phyloP scores from a whole-genome alignment of 176 grass and related monocot genomes.

The Oryza nivara region DNA sequence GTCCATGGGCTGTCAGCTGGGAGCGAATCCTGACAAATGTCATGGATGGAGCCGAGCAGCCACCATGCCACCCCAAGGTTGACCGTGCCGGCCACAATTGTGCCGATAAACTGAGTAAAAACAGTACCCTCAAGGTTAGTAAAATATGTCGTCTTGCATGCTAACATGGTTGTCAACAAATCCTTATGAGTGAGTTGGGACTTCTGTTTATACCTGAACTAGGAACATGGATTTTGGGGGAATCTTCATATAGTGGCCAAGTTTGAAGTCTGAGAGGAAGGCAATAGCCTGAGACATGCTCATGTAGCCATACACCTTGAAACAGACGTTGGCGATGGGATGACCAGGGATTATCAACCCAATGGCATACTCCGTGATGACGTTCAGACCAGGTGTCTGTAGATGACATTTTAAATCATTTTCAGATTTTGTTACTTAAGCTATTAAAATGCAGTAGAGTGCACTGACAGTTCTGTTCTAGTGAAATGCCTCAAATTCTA shows the following conservation, averaged over 20 bases:
- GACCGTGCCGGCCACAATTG: slow-evolving; percentile 70
- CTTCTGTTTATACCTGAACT: slow-evolving; percentile 63
- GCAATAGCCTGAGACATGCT: slow-evolving; percentile 83
- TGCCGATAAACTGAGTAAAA: slow-evolving; percentile 58
- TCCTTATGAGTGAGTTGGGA: neutral
- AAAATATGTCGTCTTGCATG: neutral
- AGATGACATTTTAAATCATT: neutral
- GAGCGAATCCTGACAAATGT: slow-evolving; percentile 60
- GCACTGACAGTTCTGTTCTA: neutral
- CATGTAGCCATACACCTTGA: slow-evolving; percentile 94
- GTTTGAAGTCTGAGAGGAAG: slow-evolving; percentile 93
- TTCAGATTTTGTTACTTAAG: slow-evolving; percentile 7
- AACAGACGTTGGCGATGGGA: slow-evolving; percentile 87
- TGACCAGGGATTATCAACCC: slow-evolving; percentile 79
- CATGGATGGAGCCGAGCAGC: slow-evolving; percentile 62
- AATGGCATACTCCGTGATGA: slow-evolving; percentile 86
- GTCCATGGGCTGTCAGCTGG: slow-evolving; percentile 79
- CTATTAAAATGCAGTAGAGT: neutral
- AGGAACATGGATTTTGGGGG: slow-evolving; percentile 94
- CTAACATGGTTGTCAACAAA: neutral
- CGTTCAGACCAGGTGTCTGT: slow-evolving; percentile 89
- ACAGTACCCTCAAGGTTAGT: slow-evolving; percentile 22
- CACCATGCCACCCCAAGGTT: slow-evolving; percentile 75
- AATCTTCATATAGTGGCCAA: slow-evolving; percentile 99
- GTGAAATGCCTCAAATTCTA: slow-evolving; percentile 1